Conservation (phyloP, 768 basidiomycete genomes). For the Psilocybe azurescens region DNA sequence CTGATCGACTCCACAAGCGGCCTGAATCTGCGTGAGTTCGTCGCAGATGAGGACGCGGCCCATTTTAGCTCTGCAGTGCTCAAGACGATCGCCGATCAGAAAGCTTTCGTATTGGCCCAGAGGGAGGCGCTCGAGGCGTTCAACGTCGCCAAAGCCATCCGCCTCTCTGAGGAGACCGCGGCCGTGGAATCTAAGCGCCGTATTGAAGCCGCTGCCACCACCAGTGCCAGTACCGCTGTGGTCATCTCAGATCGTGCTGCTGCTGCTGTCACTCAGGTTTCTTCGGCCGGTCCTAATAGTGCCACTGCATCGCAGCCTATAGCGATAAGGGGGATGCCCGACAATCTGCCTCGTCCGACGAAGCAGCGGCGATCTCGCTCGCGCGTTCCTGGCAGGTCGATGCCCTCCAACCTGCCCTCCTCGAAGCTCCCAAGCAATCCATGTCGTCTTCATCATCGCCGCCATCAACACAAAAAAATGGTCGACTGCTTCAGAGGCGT, state of each 20-base stretch:
- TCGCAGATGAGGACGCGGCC: constrained; percentile 26
- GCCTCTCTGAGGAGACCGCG: constrained; percentile 32
- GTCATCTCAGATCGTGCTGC: background rate
- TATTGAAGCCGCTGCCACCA: constrained; percentile 7
- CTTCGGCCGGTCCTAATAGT: constrained; percentile 9
- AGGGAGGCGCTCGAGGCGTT: constrained; percentile 33
- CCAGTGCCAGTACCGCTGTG: background rate
- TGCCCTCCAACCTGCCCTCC: constrained; percentile 21
- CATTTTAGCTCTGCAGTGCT: constrained; percentile 16
- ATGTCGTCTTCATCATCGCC: background rate
- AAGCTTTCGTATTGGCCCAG: constrained; percentile 34
- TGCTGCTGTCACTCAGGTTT: constrained; percentile 3
- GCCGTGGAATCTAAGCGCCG: constrained; percentile 24
- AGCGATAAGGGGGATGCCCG: constrained; percentile 12
- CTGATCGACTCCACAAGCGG: constrained; percentile 12
- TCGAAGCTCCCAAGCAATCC: constrained; percentile 18
- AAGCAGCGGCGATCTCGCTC: constrained; percentile 20
- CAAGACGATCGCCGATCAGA: constrained; percentile 27
- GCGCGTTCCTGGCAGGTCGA: constrained; percentile 27
- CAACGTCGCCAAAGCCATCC: constrained; percentile 33
- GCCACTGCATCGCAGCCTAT: constrained; percentile 14
- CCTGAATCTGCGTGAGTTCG: constrained; percentile 27
- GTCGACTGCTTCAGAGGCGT: constrained; percentile 7
- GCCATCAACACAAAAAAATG: constrained; percentile 13
- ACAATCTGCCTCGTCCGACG: constrained; percentile 10